phyloP scores from a whole-genome alignment of 306 rosid genomes.

The Oxytropis ochrocephala region DNA sequence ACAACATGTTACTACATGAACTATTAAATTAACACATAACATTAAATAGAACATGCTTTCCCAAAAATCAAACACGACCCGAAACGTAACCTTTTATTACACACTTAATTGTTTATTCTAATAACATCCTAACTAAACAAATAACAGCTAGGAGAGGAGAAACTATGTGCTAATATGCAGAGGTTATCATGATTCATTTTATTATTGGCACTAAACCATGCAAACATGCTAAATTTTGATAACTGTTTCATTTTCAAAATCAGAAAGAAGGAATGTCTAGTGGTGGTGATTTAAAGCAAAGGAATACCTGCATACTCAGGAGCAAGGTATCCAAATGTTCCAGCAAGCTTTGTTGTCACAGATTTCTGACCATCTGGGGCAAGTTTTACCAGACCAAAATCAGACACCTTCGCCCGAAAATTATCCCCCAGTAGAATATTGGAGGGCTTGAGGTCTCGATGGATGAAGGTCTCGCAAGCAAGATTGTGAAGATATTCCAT shows the following conservation, averaged over 20 bases:
- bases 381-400: slow-evolving; percentile 84
- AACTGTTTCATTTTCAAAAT: background rate
- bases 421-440: slow-evolving; percentile 62
- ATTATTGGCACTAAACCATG: slow-evolving; percentile 1
- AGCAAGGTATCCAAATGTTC: slow-evolving; percentile 87
- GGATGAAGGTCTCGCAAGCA: slow-evolving; percentile 65
- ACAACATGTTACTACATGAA: background rate
- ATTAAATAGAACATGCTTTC: background rate
- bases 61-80: background rate
- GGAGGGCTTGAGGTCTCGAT: slow-evolving; percentile 74
- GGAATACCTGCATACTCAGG: slow-evolving; percentile 78
- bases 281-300: background rate
- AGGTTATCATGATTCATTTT: background rate
- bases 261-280: background rate
- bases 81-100: background rate
- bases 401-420: slow-evolving; percentile 71
- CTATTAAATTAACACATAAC: background rate
- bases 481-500: slow-evolving; percentile 69
- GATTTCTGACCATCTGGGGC: slow-evolving; percentile 74
- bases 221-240: background rate
- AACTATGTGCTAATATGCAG: background rate
- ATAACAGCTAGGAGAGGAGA: background rate
- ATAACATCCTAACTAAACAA: background rate
- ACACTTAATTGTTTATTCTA: background rate
- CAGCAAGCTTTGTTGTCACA: slow-evolving; percentile 66